Base-by-base conservation (phyloP, 2,329 filamentous ascomycete species). In the Stachybotrys elegans region DNA sequence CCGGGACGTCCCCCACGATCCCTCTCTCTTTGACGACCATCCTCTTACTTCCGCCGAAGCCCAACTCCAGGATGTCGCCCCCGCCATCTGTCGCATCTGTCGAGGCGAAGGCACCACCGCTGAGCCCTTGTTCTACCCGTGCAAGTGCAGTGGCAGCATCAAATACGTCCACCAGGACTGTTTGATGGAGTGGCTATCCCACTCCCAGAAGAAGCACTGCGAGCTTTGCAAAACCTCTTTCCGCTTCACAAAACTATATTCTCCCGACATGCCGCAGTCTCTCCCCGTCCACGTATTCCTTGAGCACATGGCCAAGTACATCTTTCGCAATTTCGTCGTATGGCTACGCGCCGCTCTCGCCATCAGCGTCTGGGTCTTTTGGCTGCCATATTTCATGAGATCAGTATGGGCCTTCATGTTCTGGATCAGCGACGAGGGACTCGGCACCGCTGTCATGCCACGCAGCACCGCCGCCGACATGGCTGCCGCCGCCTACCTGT, bases 191-290 rank as follows among this genome's bases (percentile, higher is more conserved):
- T 98, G 93, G 93, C 76, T 98, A 19, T 92, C 90, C 40, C 94
- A 98, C 66, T 97, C 93, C 2, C 91, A 98, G 64, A 98, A 98
- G 79, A 97, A 97, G 67, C 88, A 98, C 72, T 98, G 94, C 75
- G 93, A 98, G 71, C 83, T 98, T 27, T 98, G 93, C 81, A 98
- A 98, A 72, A 98, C 93, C 3, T 84, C 91, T 0, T 98, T 97
- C 61, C 87, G 90, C 48, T 98, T 98, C 72, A 98, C 93, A 43
- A 98, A 98, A 68, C 79, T 98, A 31, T 98, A 98, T 70, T 84
- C 91, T 49, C 89, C 90, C 4, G 80, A 91, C 59, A 98, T 98
- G 93, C 94, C 93, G 2, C 79, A 81, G 50, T 81, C 79, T 12
- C 76, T 98, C 13, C 93, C 94, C 0, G 76, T 84, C 32, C 78